Conservation (phyloP, 2,329 filamentous ascomycete genomes). For the Penicillium griseofulvum region DNA sequence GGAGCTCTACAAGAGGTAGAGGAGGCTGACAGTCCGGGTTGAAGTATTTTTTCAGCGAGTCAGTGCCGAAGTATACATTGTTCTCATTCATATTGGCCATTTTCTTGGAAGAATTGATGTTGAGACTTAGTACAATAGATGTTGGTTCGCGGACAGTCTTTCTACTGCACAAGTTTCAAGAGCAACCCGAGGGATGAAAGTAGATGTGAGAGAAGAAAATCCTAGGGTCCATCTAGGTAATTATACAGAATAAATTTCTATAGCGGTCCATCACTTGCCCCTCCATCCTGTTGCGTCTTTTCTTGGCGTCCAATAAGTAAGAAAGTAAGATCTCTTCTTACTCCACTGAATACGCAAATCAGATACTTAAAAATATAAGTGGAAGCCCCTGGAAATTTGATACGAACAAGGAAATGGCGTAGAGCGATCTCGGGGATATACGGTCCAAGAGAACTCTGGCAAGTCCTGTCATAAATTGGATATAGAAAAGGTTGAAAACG, state of each 20-base stretch:
- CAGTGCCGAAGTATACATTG: conserved; percentile 59
- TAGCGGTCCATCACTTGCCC: background rate
- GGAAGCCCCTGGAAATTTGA: conserved; percentile 8
- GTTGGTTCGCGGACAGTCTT: background rate
- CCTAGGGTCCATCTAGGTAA: background rate
- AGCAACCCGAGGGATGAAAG: background rate
- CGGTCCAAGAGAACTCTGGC: background rate
- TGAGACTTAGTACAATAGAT: background rate
- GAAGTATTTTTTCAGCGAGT: conserved; percentile 59
- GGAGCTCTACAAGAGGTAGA: conserved; percentile 61
- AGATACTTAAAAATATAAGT: background rate
- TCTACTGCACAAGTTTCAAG: background rate
- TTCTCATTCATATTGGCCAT: conserved; percentile 36
- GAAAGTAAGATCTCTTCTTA: background rate
- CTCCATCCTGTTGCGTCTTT: conserved; percentile 7
- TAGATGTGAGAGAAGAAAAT: background rate
- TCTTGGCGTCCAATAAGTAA: conserved; percentile 14
- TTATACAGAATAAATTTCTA: conserved; percentile 11
- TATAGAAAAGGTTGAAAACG: conserved; percentile 11
- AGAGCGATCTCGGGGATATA: conserved; percentile 4
- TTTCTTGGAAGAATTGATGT: background rate
- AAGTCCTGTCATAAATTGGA: background rate
- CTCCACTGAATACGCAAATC: conserved; percentile 5
- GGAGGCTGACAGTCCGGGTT: conserved; percentile 58
- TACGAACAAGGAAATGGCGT: conserved; percentile 5